Conservation (phyloP, 805 yeast genomes). For the Hanseniaspora pseudoguilliermondii region DNA sequence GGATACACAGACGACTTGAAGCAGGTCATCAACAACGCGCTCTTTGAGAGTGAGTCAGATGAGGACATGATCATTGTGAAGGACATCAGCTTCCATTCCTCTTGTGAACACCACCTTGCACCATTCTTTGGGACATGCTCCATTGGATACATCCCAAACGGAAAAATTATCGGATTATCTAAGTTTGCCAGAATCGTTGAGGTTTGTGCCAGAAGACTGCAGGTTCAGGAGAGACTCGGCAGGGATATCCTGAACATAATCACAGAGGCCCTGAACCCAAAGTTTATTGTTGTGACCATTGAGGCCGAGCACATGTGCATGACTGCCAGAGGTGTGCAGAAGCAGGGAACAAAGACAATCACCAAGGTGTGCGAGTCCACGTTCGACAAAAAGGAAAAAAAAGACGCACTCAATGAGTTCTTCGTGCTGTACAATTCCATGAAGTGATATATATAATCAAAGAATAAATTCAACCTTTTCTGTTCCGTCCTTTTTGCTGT, state of each 20-base stretch:
- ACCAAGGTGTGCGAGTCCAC: conserved; percentile 30
- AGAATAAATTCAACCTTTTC: not conserved
- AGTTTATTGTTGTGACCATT: conserved; percentile 96
- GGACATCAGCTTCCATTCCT: conserved; percentile 80
- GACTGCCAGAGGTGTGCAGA: conserved; percentile 96
- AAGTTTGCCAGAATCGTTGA: conserved; percentile 93
- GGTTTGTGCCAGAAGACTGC: conserved; percentile 89
- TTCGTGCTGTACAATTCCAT: not conserved
- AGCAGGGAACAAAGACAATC: conserved; percentile 82
- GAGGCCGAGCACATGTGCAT: conserved; percentile 98
- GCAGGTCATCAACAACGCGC: conserved; percentile 77
- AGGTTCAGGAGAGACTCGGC: conserved; percentile 94
- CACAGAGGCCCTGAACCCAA: conserved; percentile 77
- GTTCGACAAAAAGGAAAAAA: not conserved
- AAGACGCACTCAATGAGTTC: not conserved
- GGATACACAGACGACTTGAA: conserved; percentile 92
- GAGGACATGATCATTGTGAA: conserved; percentile 98
- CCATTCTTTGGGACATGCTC: conserved; percentile 96
- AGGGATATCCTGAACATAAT: conserved; percentile 96
- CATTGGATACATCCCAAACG: conserved; percentile 94
- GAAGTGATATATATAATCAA: not conserved
- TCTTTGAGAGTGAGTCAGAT: conserved; percentile 85
- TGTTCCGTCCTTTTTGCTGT: not conserved
- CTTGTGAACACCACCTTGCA: conserved; percentile 95
- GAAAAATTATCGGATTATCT: conserved; percentile 80